Evolutionary conservation across 202 grass and related monocot genomes (phyloP).

Genomic region (Saccharum hybrid): DNA sequence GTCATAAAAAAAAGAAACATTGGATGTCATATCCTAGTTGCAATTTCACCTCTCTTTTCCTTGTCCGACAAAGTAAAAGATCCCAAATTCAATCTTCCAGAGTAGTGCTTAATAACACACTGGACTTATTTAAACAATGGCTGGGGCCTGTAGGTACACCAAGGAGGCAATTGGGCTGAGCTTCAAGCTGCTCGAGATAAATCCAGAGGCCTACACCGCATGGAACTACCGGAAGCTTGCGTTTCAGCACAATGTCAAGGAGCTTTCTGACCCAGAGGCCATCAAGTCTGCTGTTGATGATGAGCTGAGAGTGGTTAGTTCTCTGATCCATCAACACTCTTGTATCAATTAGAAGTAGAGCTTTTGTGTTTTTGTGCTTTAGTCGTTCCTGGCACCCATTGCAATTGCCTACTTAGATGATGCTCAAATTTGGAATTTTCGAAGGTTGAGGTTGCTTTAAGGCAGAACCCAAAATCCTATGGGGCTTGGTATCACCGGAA

Average conservation of each 20-base stretch:
- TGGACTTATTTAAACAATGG: not conserved
- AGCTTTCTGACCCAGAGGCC: slow-evolving; percentile 55
- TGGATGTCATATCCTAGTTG: not conserved
- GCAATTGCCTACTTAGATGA: not conserved
- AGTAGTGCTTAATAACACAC: not conserved
- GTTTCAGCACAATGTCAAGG: slow-evolving; percentile 67
- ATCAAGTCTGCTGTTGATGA: slow-evolving; percentile 64
- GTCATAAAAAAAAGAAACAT: not conserved
- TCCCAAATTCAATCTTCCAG: not conserved
- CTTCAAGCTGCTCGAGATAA: slow-evolving; percentile 93
- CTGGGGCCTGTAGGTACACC: slow-evolving; percentile 55
- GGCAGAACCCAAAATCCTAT: slow-evolving; percentile 86
- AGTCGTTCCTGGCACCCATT: not conserved
- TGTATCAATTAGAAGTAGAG: not conserved
- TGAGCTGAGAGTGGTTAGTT: slow-evolving; percentile 75
- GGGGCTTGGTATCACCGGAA: slow-evolving; percentile 93
- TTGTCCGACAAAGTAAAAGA: not conserved
- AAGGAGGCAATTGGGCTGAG: slow-evolving; percentile 73
- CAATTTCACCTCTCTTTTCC: not conserved
- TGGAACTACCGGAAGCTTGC: slow-evolving; percentile 97
- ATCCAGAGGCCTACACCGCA: slow-evolving; percentile 78
- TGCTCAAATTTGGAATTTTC: slow-evolving; percentile 32
- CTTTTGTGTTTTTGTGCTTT: slow-evolving; percentile 2
- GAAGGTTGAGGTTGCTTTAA: slow-evolving; percentile 78
- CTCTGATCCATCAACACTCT: not conserved